phyloP scores from a whole-genome alignment of 208 protist genomes.

The Herpetomonas muscarum region DNA sequence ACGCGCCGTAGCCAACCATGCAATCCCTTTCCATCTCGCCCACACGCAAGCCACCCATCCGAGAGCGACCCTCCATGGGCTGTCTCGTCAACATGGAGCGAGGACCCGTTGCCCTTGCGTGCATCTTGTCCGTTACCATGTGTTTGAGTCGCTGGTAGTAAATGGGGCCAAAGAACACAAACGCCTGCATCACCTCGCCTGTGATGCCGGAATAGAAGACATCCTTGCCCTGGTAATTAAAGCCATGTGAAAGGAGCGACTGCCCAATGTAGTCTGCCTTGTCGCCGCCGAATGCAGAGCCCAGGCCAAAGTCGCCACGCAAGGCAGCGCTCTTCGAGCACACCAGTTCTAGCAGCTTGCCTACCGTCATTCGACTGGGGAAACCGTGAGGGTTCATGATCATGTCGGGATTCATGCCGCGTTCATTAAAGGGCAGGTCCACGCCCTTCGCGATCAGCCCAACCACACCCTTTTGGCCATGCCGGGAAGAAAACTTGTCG shows the following conservation, averaged over 20 bases:
- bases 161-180: slow-evolving; percentile 99
- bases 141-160: slow-evolving; percentile 99
- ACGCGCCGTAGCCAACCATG: slow-evolving; percentile 96
- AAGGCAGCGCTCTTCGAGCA: slow-evolving; percentile 96
- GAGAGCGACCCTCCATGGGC: slow-evolving; percentile 98
- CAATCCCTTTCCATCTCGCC: slow-evolving; percentile 99
- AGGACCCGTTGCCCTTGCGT: slow-evolving; percentile 95
- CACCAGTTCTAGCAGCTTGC: slow-evolving; percentile 99
- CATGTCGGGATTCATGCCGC: slow-evolving; percentile 98
- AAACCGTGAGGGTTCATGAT: slow-evolving; percentile 99
- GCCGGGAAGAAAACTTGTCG: slow-evolving; percentile 99
- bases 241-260: slow-evolving; percentile 90
- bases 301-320: slow-evolving; percentile 89
- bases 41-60: slow-evolving; percentile 98
- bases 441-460: slow-evolving; percentile 98
- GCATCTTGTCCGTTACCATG: slow-evolving; percentile 99
- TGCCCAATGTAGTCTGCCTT: slow-evolving; percentile 91
- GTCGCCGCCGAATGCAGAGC: slow-evolving; percentile 96
- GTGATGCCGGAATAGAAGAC: slow-evolving; percentile 95
- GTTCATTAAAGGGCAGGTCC: slow-evolving; percentile 99
- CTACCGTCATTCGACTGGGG: slow-evolving; percentile 99
- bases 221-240: slow-evolving; percentile 99
- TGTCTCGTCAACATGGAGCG: slow-evolving; percentile 97
- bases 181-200: slow-evolving; percentile 96
- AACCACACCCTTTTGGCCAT: slow-evolving; percentile 99